Evolutionary conservation across 495 filamentous ascomycete species (phyloP), one percentile per base, ranked within the genome.

Genomic region (Trichodelitschia bisporula): DNA sequence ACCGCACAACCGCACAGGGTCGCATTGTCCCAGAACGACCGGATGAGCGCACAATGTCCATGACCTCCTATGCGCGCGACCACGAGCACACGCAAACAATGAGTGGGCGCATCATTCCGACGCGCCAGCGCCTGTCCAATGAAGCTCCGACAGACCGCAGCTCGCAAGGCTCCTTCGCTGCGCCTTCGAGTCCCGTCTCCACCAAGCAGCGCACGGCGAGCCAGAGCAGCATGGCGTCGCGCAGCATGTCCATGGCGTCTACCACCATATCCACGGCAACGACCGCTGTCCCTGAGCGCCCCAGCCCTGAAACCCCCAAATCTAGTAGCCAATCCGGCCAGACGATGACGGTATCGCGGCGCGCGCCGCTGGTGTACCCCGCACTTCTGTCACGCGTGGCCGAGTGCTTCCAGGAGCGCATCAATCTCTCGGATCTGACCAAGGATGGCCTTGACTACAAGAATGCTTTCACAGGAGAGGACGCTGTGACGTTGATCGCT

Each of bases 401-500:
- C 11, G 77, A 91, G 45, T 71, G 71, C 25, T 92, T 99, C 51
- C 66, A 76, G 20, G 80, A 89, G 37, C 72, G 75, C 45, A 77
- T 95, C 18, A 51, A 65, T 6, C 56, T 82, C 23, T 70, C 68
- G 16, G 89, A 95, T 41, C 67, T 82, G 29, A 78, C 77, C 26
- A 99, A 99, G 62, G 93, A 99, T 59, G 84, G 79, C 19, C 54
- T 99, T 26, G 80, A 83, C 0, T 99, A 99, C 55, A 92, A 90
- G 50, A 89, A 78, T 49, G 78, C 83, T 2, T 99, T 99, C 46
- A 77, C 75, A 28, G 89, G 89, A 33, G 66, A 74, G 17, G 86
- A 99, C 49, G 86, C 89, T 14, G 89, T 99, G 18, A 89, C 95
- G 50, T 57, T 92, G 38, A 79, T 99, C 30, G 69, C 72, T 2